Evolutionary conservation across 768 basidiomycete genomes (phyloP), one percentile per base, ranked within the genome.

Genomic region (Russula foetens): DNA sequence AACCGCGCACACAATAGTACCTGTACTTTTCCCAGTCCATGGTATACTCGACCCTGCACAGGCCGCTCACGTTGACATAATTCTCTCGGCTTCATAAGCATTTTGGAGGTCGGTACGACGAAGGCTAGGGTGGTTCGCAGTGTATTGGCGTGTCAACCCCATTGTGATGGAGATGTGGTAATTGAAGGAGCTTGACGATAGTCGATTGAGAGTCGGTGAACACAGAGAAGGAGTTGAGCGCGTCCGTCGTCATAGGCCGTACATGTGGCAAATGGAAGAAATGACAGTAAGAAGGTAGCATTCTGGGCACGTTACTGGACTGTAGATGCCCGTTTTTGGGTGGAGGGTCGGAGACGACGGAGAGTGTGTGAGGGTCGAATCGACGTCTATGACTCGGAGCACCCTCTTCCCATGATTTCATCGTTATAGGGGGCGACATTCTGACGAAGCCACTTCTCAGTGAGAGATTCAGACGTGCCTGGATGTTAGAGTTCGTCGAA

Each of bases 181-280:
- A n/a, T n/a, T n/a, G 98, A 99, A 2, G 86, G 78, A 1, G 83
- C 74, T 1, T 77, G 73, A 50, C 88, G 81, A 75, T 84, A 96
- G 0, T 81, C 73, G 66, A 99, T 96, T 3, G 93, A 77, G 5
- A 97, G 81, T 15, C 97, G 96, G 69, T 96, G 90, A 2, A 96
- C 91, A 93, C 98, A 84, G 29, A 98, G 84, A 28, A 99, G 81
- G 19, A 98, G 79, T 69, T 95, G 92, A 0, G 92, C 87, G 35
- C 95, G 84, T 48, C 96, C 96, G 66, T 97, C 92, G 72, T 99
- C 92, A 74, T 90, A 93, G 0, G 90, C 92, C 96, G 69, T 66
- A n/a, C n/a, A 39, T 57, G 50, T 46, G 47, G 31, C 8, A 46
- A 49, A 53, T 63, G 48, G 60, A 28, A 39, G 60, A 58, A 65